These are phyloP conservation scores for Crepidotus variabilis DNA, from an alignment of 768 basidiomycete species.

Conservation along the genomic window DNA sequence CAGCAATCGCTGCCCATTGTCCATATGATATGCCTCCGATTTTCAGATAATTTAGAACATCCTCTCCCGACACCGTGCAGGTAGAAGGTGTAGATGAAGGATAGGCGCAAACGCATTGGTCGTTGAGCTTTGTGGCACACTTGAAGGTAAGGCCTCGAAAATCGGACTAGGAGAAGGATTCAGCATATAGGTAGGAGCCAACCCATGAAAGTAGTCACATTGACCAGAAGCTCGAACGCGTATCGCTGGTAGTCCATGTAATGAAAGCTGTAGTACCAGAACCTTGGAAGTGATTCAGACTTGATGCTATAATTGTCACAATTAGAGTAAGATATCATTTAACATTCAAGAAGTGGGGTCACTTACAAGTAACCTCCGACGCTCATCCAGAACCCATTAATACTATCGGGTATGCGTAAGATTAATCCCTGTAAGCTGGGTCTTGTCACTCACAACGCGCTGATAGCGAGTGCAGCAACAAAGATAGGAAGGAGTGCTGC, in stretches of 20 bases:
- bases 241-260: constrained; percentile 53
- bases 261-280: constrained; percentile 57
- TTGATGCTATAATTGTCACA: constrained; percentile 38
- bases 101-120: constrained; percentile 44
- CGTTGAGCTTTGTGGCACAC: constrained; percentile 32
- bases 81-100: constrained; percentile 39
- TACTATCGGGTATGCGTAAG: constrained; percentile 13
- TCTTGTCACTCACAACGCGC: constrained; percentile 33
- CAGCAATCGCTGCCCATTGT: constrained; percentile 41
- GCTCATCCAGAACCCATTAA: constrained; percentile 59
- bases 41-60: constrained; percentile 46
- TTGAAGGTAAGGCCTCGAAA: constrained; percentile 41
- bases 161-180: constrained; percentile 37
- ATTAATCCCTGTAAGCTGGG: neutral
- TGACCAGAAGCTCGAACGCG: constrained; percentile 34
- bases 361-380: constrained; percentile 44
- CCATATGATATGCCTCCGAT: constrained; percentile 40
- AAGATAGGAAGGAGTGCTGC: constrained; percentile 53
- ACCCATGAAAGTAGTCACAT: too few relatives aligned
- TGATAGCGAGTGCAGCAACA: constrained; percentile 55
- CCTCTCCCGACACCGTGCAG: constrained; percentile 47
- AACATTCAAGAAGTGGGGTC: neutral
- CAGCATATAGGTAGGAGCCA: too few relatives aligned
- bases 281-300: constrained; percentile 48
- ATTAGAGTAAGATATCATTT: neutral